These are phyloP conservation scores for Oryza brachyantha DNA, from an alignment of 176 grass and related monocot genomes.

Conservation along the genomic window DNA sequence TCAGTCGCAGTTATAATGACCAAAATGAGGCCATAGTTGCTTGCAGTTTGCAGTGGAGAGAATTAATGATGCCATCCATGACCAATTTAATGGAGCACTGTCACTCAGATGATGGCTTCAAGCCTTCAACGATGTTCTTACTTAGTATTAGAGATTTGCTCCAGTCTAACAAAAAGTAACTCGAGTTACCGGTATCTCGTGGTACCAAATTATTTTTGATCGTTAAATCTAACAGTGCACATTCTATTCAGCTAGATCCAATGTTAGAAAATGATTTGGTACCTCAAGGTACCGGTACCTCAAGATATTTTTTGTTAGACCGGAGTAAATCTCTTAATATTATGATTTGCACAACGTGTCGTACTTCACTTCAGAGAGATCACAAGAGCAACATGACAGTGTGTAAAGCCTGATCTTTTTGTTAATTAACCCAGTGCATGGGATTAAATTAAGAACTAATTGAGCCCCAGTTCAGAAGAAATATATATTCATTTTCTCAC, in stretches of 20 bases:
- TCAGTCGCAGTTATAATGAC: not conserved
- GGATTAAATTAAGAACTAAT: not conserved
- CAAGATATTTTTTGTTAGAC: too few species aligned
- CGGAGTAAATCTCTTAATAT: too few species aligned
- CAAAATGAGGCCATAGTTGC: not conserved
- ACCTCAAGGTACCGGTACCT: too few species aligned
- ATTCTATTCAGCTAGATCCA: too few species aligned
- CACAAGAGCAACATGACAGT: not conserved
- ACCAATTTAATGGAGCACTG: not conserved
- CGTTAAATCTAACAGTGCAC: too few species aligned
- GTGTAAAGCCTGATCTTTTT: not conserved
- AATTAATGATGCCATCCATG: constrained; percentile 11
- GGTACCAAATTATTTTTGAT: too few species aligned
- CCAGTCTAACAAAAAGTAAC: too few species aligned
- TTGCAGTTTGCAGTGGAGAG: not conserved
- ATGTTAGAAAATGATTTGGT: too few species aligned
- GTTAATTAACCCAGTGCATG: not conserved
- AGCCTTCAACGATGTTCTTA: not conserved
- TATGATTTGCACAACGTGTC: too few species aligned
- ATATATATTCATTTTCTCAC: not conserved
- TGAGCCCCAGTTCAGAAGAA: not conserved
- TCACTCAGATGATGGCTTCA: not conserved
- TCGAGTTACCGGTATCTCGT: too few species aligned
- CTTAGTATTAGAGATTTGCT: too few species aligned
- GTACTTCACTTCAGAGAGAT: not conserved